These are phyloP conservation scores for Debaryomycetaceae sp. DNA, from an alignment of 1,139 yeast species.

Conservation along the genomic window DNA sequence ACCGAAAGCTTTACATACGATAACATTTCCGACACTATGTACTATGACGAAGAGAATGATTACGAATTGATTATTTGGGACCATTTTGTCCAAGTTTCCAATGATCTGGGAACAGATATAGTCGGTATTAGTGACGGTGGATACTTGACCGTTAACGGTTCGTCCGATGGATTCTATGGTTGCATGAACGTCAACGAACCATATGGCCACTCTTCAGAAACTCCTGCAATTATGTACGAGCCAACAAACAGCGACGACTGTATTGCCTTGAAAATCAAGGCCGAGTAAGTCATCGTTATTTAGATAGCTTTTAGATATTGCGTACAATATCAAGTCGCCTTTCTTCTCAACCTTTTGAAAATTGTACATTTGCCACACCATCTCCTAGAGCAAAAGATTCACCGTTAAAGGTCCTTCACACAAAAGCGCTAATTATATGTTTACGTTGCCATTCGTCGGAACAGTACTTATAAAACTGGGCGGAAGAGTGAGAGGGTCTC, in stretches of 20 bases:
- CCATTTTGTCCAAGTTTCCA: neutral
- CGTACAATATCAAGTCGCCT: no score
- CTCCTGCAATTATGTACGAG: constrained; percentile 17
- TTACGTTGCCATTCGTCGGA: no score
- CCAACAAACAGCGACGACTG: neutral
- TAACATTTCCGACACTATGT: neutral
- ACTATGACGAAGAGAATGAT: neutral
- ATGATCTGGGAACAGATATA: constrained; percentile 6
- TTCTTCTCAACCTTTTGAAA: no score
- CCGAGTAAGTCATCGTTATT: neutral
- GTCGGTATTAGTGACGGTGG: constrained; percentile 20
- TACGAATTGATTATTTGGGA: neutral
- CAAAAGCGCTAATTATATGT: no score
- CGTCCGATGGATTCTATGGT: constrained; percentile 33
- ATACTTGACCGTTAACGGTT: constrained; percentile 25
- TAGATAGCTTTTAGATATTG: no score
- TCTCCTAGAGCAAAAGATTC: no score
- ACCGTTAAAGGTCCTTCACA: no score
- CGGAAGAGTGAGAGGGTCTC: no score
- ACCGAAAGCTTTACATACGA: neutral
- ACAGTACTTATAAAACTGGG: no score
- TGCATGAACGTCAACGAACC: constrained; percentile 42
- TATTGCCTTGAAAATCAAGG: neutral
- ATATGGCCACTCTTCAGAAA: constrained; percentile 29
- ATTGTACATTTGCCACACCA: no score